Evolutionary conservation across 1,284 basidiomycete genomes (phyloP).

Genomic region (Cutaneotrichosporon arboriforme): DNA sequence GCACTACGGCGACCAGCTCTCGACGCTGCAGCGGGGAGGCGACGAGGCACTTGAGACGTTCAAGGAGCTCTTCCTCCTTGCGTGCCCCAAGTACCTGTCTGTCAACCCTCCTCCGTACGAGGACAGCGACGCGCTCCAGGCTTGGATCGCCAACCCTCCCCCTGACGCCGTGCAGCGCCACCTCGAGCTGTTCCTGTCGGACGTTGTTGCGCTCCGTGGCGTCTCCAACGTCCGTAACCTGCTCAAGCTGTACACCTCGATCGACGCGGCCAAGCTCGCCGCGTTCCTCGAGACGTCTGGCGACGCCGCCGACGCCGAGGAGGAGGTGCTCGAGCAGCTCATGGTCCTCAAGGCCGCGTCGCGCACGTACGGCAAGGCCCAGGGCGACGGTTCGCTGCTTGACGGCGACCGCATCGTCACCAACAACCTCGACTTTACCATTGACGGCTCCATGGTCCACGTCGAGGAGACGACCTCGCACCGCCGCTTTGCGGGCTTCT

Average conservation of each 20-base stretch:
- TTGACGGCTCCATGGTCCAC: slow-evolving; percentile 89
- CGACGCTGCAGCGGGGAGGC: slow-evolving; percentile 68
- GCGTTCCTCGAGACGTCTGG: slow-evolving; percentile 61
- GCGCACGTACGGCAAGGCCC: slow-evolving; percentile 59
- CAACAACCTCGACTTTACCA: slow-evolving; percentile 91
- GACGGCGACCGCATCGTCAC: slow-evolving; percentile 83
- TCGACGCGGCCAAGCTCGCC: slow-evolving; percentile 86
- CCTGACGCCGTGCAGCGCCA: slow-evolving; percentile 80
- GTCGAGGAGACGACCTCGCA: slow-evolving; percentile 91
- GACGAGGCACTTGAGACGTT: slow-evolving; percentile 73
- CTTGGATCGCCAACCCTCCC: slow-evolving; percentile 53
- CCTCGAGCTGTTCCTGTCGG: slow-evolving; percentile 69
- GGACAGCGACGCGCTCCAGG: slow-evolving; percentile 61
- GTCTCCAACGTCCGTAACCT: slow-evolving; percentile 84
- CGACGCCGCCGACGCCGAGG: slow-evolving; percentile 54
- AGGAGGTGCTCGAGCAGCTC: slow-evolving; percentile 90
- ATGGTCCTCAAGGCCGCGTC: slow-evolving; percentile 88
- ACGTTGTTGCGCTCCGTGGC: slow-evolving; percentile 67
- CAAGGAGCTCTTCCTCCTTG: slow-evolving; percentile 89
- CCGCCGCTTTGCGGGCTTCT: slow-evolving; percentile 89
- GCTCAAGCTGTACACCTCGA: slow-evolving; percentile 89
- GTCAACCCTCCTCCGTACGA: slow-evolving; percentile 92
- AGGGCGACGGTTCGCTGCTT: slow-evolving; percentile 59
- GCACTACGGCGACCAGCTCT: slow-evolving; percentile 83
- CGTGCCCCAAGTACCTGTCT: slow-evolving; percentile 89